Conservation (phyloP, 2,329 filamentous ascomycete genomes). For the Helicocarpus griseus region DNA sequence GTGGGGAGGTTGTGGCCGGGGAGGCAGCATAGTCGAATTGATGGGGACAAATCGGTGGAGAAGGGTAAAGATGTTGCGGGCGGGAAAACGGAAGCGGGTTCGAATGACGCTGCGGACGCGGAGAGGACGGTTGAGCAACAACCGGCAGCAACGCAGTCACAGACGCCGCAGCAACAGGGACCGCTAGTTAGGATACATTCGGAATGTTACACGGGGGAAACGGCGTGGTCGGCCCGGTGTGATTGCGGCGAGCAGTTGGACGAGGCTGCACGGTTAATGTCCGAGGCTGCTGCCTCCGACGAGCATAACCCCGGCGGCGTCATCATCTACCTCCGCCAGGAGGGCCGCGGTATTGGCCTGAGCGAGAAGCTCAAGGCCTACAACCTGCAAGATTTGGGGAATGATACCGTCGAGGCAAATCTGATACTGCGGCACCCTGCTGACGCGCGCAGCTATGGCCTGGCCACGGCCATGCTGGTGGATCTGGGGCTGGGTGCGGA, state of each 20-base stretch:
- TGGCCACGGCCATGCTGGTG: conserved; percentile 89
- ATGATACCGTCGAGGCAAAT: conserved; percentile 97
- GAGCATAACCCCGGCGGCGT: conserved; percentile 63
- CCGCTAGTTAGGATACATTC: conserved; percentile 84
- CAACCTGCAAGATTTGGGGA: conserved; percentile 90
- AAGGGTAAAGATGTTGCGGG: background rate
- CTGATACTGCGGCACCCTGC: conserved; percentile 82
- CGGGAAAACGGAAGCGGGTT: conserved; percentile 13
- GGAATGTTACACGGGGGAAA: conserved; percentile 97
- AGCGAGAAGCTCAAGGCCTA: conserved; percentile 97
- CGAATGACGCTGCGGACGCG: background rate
- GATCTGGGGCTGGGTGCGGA: conserved; percentile 68
- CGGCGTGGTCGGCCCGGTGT: conserved; percentile 93
- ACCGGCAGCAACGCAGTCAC: conserved; percentile 12
- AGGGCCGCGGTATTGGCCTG: conserved; percentile 89
- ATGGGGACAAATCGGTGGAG: conserved; percentile 31
- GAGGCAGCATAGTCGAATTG: conserved; percentile 62
- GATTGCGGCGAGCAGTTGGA: conserved; percentile 97
- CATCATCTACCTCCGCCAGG: conserved; percentile 91
- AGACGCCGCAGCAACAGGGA: conserved; percentile 9
- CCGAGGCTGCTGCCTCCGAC: conserved; percentile 22
- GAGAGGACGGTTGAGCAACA: background rate
- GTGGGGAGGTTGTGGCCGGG: conserved; percentile 80
- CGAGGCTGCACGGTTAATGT: conserved; percentile 88
- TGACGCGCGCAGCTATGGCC: conserved; percentile 85